Evolutionary conservation across 2,329 filamentous ascomycete genomes (phyloP).

Genomic region (Fusarium denticulatum): DNA sequence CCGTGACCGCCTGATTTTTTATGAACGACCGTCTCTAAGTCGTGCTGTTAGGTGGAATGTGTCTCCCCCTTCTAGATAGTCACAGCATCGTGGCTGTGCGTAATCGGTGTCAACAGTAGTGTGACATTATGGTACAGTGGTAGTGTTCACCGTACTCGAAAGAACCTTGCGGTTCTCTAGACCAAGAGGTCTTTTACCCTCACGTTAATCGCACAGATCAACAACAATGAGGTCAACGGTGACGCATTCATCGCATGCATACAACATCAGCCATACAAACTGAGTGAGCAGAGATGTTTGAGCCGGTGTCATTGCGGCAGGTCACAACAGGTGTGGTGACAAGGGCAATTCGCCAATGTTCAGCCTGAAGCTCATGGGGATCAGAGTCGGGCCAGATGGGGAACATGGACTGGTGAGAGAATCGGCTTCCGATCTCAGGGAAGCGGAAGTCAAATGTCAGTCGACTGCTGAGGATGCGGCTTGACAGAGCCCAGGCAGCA

Average conservation of each 20-base stretch:
- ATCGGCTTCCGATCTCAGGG: slow-evolving; percentile 61
- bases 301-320: slow-evolving; percentile 61
- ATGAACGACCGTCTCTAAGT: neutral
- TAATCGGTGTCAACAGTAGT: slow-evolving; percentile 8
- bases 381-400: slow-evolving; percentile 56
- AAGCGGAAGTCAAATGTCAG: slow-evolving; percentile 60
- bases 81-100: neutral
- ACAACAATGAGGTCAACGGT: neutral
- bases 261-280: slow-evolving; percentile 59
- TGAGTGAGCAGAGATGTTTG: slow-evolving; percentile 56
- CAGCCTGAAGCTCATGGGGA: slow-evolving; percentile 57
- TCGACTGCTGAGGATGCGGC: slow-evolving; percentile 57
- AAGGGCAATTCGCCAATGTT: slow-evolving; percentile 63
- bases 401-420: slow-evolving; percentile 59
- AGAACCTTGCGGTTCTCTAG: neutral
- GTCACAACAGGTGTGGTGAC: slow-evolving; percentile 65
- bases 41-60: neutral
- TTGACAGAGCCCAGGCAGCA: slow-evolving; percentile 57
- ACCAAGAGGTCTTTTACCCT: neutral
- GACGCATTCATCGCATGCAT: slow-evolving; percentile 55
- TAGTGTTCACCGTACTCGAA: slow-evolving; percentile 7
- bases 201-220: neutral
- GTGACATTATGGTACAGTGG: slow-evolving; percentile 9
- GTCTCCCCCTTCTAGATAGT: neutral
- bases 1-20: neutral